phyloP scores from a whole-genome alignment of 257 asterid species.

The Haberlea rhodopensis region DNA sequence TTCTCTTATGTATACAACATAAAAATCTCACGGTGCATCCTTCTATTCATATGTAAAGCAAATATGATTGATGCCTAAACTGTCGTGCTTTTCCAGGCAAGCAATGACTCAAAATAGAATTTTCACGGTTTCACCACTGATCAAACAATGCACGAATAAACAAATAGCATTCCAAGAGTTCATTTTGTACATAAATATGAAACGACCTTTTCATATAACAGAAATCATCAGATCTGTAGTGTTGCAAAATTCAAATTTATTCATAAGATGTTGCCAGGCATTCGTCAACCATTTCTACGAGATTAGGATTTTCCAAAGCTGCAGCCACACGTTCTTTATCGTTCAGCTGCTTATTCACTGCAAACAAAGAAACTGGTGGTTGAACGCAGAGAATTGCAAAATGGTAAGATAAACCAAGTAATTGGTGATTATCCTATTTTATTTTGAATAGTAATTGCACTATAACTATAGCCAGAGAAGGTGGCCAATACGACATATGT shows the following conservation, averaged over 20 bases:
- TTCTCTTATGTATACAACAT: neutral
- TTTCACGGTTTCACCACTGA: neutral
- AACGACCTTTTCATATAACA: neutral
- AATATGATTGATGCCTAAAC: neutral
- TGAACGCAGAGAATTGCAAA: neutral
- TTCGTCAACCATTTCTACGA: constrained; percentile 73
- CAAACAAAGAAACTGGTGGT: constrained; percentile 24
- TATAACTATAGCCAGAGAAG: neutral
- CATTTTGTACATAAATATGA: neutral
- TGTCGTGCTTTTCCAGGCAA: too few species aligned
- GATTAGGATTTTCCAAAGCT: constrained; percentile 83
- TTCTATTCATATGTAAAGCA: neutral
- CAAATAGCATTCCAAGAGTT: neutral
- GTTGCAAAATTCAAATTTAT: constrained; percentile 24
- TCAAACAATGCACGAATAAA: too few species aligned
- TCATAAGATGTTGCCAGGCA: constrained; percentile 77
- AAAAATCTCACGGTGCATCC: neutral
- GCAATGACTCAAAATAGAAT: neutral
- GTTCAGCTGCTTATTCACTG: constrained; percentile 91
- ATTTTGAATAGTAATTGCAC: neutral
- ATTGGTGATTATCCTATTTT: neutral
- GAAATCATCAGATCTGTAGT: neutral
- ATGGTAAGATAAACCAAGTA: neutral
- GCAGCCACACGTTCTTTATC: constrained; percentile 97
- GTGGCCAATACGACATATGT: neutral